Evolutionary conservation across 2,329 filamentous ascomycete species (phyloP).

Genomic region (Zymoseptoria passerinii): DNA sequence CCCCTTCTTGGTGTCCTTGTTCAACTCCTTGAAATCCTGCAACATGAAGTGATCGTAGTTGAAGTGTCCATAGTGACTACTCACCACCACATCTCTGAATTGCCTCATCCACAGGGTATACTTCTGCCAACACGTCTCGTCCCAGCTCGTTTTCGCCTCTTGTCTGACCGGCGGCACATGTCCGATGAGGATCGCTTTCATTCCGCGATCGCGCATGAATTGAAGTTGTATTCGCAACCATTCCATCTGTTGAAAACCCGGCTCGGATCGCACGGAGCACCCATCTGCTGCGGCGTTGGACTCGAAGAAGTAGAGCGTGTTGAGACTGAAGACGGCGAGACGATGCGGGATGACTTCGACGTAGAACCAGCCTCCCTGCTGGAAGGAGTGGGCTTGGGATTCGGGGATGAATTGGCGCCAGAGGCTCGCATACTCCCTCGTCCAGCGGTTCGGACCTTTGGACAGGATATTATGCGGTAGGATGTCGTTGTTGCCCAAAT

Average conservation of each 20-base stretch:
- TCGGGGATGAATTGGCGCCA: slow-evolving; percentile 88
- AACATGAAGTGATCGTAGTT: slow-evolving; percentile 97
- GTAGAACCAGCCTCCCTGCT: slow-evolving; percentile 89
- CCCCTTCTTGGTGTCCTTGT: slow-evolving; percentile 46
- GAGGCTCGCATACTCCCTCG: slow-evolving; percentile 64
- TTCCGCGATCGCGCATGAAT: slow-evolving; percentile 68
- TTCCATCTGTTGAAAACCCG: slow-evolving; percentile 90
- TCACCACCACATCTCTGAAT: slow-evolving; percentile 81
- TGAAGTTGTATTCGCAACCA: slow-evolving; percentile 88
- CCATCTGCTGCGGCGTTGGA: slow-evolving; percentile 91
- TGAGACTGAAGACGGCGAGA: slow-evolving; percentile 85
- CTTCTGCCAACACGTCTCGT: slow-evolving; percentile 97
- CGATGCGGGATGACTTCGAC: slow-evolving; percentile 81
- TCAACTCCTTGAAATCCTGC: slow-evolving; percentile 72
- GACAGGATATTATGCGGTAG: slow-evolving; percentile 91
- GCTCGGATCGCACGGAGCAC: slow-evolving; percentile 68
- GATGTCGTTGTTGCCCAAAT: slow-evolving; percentile 94
- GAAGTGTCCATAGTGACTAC: slow-evolving; percentile 85
- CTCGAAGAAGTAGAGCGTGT: slow-evolving; percentile 83
- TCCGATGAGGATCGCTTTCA: slow-evolving; percentile 91
- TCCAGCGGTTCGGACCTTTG: slow-evolving; percentile 79
- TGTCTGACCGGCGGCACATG: slow-evolving; percentile 90
- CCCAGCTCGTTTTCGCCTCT: slow-evolving; percentile 78
- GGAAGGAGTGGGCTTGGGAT: slow-evolving; percentile 81
- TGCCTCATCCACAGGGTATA: slow-evolving; percentile 85